Evolutionary conservation across 2,329 filamentous ascomycete genomes (phyloP), one percentile per base, ranked within the genome.

Genomic region (Colletotrichum zoysiae): DNA sequence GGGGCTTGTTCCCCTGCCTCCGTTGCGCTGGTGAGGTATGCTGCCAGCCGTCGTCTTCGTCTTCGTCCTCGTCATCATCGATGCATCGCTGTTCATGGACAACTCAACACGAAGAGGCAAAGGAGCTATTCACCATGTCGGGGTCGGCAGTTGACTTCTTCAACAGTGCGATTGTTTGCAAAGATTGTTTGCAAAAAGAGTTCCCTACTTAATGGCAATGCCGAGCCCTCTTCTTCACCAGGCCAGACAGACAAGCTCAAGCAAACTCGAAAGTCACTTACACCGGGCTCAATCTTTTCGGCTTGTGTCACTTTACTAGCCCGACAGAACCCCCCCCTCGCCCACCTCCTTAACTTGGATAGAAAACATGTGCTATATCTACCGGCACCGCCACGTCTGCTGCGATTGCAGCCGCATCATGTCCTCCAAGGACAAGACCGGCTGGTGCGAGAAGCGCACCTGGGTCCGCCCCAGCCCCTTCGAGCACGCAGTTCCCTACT

Each of bases 331-430:
- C 2, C 20, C 20, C 33, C 8, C 6, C n/a, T 26, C 26, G 1
- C 9, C 12, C 18, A 3, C 30, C 30, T 30, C 3, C 3, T 33
- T 4, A 23, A 14, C 5, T 6, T 4, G 20, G 12, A 12, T 8
- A 38, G n/a, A 18, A 35, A 57, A 18, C 56, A 58, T 58, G 56
- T 58, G 56, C 35, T 58, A 20, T 38, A 6, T 42, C 23, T 42
- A 58, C 35, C 35, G 35, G 40, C 56, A 58, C 38, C 38, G 56
- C 23, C 35, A 42, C n/a, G 20, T 58, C n/a, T 63, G 60, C 60
- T 40, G 46, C 11, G 35, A 38, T 35, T 53, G 60, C 46, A 8
- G 4, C n/a, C 33, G n/a, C 33, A 40, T 63, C 16, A 26, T 51
- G 44, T 51, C 46, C 46, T 51, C 35, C 46, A 14, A 40, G 9